These are phyloP conservation scores for Chaetomium globosum DNA, from an alignment of 2,329 filamentous ascomycete genomes.

Conservation along the genomic window DNA sequence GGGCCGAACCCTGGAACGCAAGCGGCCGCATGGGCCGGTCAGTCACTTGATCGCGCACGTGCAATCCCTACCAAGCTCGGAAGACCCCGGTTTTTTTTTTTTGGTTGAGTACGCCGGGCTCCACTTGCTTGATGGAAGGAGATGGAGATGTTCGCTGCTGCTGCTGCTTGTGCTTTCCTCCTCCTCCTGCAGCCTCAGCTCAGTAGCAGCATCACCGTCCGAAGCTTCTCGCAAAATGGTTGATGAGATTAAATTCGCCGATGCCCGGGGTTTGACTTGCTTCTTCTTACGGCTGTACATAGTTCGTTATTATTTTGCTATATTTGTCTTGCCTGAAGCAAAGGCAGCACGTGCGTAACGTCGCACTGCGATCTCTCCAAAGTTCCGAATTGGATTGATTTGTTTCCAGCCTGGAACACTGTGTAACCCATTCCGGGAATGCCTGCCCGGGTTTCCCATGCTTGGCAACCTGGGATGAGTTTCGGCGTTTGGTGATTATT, in stretches of 20 bases:
- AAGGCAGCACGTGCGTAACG: neutral
- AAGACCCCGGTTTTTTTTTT: no score
- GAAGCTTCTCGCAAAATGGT: neutral
- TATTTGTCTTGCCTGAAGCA: neutral
- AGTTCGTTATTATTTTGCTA: neutral
- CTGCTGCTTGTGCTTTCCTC: neutral
- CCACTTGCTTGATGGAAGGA: neutral
- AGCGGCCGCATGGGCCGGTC: conserved; percentile 8
- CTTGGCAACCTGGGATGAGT: neutral
- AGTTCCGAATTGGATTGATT: neutral
- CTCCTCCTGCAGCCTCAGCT: neutral
- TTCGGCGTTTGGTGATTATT: neutral
- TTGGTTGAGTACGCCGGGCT: neutral
- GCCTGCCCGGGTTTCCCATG: neutral
- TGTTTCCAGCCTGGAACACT: neutral
- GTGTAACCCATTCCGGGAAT: neutral
- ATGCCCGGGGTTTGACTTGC: neutral
- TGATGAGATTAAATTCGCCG: neutral
- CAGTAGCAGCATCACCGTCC: neutral
- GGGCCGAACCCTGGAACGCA: neutral
- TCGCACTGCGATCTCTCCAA: neutral
- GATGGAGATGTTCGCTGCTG: neutral
- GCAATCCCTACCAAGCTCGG: neutral
- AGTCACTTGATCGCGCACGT: conserved; percentile 21
- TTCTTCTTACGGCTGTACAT: neutral